A percentile compares a stretch with the other conserved stretches of the same genome.
Conservation (phyloP, 495 filamentous ascomycete genomes). For the Hypoxylon lienhwacheense region DNA sequence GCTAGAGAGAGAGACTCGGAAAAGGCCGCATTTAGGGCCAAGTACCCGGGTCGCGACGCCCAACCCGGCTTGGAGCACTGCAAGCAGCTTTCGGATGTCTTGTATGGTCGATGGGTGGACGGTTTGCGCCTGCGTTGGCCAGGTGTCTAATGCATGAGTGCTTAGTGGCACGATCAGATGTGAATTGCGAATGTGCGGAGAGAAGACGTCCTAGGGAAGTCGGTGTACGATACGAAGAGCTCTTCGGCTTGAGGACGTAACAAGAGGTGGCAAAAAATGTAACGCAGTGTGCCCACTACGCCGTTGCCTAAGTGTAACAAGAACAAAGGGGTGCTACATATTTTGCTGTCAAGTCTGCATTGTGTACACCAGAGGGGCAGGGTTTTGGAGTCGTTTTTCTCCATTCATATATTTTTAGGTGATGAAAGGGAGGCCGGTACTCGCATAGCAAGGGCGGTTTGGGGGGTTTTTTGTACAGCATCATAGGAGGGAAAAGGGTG, state of each 20-base stretch:
- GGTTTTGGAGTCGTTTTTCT: not conserved
- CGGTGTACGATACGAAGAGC: slow-evolving; percentile 16
- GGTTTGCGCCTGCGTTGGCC: slow-evolving; percentile 81
- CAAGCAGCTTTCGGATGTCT: slow-evolving; percentile 82
- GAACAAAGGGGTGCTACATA: too few relatives aligned
- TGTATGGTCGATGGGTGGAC: slow-evolving; percentile 88
- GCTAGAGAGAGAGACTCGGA: slow-evolving; percentile 43
- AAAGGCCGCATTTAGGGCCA: slow-evolving; percentile 51
- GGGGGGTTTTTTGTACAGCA: slow-evolving; percentile 12
- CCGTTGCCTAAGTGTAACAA: too few relatives aligned
- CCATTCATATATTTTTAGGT: too few relatives aligned
- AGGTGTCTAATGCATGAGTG: not conserved
- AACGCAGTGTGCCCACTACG: not conserved
- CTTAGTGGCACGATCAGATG: slow-evolving; percentile 30
- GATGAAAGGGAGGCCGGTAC: too few relatives aligned
- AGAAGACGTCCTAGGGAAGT: not conserved
- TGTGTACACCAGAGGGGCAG: too few relatives aligned
- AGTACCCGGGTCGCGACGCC: slow-evolving; percentile 52
- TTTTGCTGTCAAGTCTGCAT: too few relatives aligned
- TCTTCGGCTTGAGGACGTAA: not conserved
- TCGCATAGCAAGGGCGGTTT: slow-evolving; percentile 31
- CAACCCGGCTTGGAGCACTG: slow-evolving; percentile 86
- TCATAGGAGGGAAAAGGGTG: slow-evolving; percentile 13
- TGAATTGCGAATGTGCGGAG: not conserved
- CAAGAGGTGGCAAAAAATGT: not conserved